A percentile compares a stretch with the other conserved stretches of the same genome.
phyloP scores from a whole-genome alignment of 192 early-diverging fungal species.

The Podila minutissima region DNA sequence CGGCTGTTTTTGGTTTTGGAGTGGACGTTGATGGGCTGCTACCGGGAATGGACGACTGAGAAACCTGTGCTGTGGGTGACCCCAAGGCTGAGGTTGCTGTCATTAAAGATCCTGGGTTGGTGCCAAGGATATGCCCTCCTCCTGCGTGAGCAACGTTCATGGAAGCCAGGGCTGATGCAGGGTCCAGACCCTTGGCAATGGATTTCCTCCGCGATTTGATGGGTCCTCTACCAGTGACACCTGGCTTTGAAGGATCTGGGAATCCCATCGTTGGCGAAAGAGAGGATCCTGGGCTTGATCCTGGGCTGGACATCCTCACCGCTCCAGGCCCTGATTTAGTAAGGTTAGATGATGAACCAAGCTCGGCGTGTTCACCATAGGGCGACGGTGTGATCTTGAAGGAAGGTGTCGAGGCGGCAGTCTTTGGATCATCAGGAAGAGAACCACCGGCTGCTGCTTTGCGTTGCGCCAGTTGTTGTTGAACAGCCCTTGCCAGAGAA shows the following conservation, averaged over 20 bases:
- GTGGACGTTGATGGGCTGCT: not conserved
- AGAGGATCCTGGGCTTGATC: constrained; percentile 21
- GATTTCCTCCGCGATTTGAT: constrained; percentile 50
- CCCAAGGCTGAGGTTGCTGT: not conserved
- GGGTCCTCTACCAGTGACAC: constrained; percentile 42
- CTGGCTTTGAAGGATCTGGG: constrained; percentile 28
- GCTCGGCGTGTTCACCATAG: not conserved
- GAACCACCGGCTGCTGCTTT: constrained; percentile 35
- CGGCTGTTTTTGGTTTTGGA: constrained; percentile 21
- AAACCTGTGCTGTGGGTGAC: not conserved
- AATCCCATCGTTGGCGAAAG: constrained; percentile 34
- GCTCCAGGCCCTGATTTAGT: constrained; percentile 6
- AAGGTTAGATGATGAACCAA: not conserved
- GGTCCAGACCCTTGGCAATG: constrained; percentile 42
- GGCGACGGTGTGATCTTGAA: constrained; percentile 21
- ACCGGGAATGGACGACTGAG: not conserved
- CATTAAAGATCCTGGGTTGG: constrained; percentile 8
- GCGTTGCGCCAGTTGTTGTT: constrained; percentile 59
- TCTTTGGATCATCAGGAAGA: constrained; percentile 18
- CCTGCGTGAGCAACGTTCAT: constrained; percentile 15
- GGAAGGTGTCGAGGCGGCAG: not conserved
- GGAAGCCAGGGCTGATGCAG: constrained; percentile 20
- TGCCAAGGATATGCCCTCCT: constrained; percentile 16
- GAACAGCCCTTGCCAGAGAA: constrained; percentile 63
- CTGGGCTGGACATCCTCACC: constrained; percentile 7